Base-by-base conservation (phyloP, 768 basidiomycete species). In the Trametes cinnabarina region DNA sequence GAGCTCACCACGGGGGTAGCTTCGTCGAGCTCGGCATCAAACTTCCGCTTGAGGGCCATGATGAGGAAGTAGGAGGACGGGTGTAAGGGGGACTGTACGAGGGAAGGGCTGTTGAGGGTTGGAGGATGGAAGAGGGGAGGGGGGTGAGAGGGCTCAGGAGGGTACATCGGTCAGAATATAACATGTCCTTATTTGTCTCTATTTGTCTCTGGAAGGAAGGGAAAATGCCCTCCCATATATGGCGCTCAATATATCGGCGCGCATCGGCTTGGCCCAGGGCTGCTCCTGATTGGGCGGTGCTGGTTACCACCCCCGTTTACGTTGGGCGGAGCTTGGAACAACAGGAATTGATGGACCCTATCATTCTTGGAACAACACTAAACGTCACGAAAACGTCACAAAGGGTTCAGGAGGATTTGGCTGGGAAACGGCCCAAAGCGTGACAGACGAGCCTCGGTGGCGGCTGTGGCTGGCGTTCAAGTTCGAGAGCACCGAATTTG, bases 31-130 rank as follows among this genome's bases (percentile, higher is more conserved):
- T 87, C 87, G 19, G 76, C 64, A 49, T 85, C 82, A 50, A 88
- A 77, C 76, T 93, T 93, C 70, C 90, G 82, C 72, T 92, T 93
- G 68, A 89, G 62, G 40, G 84, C 77, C 88, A 90, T 92, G 50
- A 63, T 61, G 63, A 23, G 25, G 32, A 32, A 25, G 2, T 30
- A 37, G 28, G 46, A 26, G n/a, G 47, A 39, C 2, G 34, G 35
- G 56, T 34, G 17, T 47, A 14, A 55, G 39, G 44, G 40, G 26
- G 42, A 43, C 17, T 20, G 19, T 25, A 39, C 23, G 4, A 48
- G 41, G 56, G 51, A 59, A 32, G n/a, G 49, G 20, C 28, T 40
- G 23, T 44, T 47, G 37, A 56, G 46, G 35, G 25, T 37, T 32
- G 46, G 42, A 32, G 23, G 35, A 32, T 12, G 41, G 35, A 22